These are phyloP conservation scores for Aspergillus luchuensis DNA, from an alignment of 2,329 filamentous ascomycete species.

Conservation along the genomic window DNA sequence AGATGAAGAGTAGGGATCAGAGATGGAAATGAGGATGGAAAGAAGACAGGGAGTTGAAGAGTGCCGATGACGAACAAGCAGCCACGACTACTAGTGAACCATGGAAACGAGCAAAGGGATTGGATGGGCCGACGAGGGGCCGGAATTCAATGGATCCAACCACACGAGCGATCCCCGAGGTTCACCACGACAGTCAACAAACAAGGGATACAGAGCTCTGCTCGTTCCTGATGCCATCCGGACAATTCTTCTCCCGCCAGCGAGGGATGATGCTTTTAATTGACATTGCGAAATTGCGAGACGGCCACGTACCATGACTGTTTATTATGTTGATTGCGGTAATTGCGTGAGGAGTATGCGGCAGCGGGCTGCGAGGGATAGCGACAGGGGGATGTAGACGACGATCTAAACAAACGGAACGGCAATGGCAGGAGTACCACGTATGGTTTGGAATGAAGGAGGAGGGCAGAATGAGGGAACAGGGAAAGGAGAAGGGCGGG, in stretches of 20 bases:
- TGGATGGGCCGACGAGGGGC: slow-evolving; percentile 11
- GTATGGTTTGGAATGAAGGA: background rate
- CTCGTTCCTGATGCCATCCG: background rate
- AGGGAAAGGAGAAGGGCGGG: slow-evolving; percentile 11
- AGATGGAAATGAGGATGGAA: slow-evolving; percentile 9
- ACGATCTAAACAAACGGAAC: background rate
- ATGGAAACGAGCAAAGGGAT: slow-evolving; percentile 18
- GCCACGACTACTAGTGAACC: slow-evolving; percentile 11
- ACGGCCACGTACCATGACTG: slow-evolving; percentile 18
- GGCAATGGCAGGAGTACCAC: background rate
- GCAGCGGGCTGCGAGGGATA: slow-evolving; percentile 5
- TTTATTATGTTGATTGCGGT: background rate
- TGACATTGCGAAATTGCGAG: background rate
- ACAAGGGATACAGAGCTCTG: background rate
- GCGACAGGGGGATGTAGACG: background rate
- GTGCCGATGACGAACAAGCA: slow-evolving; percentile 2
- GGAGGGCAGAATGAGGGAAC: slow-evolving; percentile 12
- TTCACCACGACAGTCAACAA: slow-evolving; percentile 1
- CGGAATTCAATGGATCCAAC: slow-evolving; percentile 7
- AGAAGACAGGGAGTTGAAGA: background rate
- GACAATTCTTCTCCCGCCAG: slow-evolving; percentile 1
- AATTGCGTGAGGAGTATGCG: slow-evolving; percentile 13
- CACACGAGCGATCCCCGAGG: background rate
- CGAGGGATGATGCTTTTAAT: background rate
- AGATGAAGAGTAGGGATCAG: slow-evolving; percentile 11